Evolutionary conservation across 1,284 basidiomycete species (phyloP).

Genomic region (Trametes versicolor): DNA sequence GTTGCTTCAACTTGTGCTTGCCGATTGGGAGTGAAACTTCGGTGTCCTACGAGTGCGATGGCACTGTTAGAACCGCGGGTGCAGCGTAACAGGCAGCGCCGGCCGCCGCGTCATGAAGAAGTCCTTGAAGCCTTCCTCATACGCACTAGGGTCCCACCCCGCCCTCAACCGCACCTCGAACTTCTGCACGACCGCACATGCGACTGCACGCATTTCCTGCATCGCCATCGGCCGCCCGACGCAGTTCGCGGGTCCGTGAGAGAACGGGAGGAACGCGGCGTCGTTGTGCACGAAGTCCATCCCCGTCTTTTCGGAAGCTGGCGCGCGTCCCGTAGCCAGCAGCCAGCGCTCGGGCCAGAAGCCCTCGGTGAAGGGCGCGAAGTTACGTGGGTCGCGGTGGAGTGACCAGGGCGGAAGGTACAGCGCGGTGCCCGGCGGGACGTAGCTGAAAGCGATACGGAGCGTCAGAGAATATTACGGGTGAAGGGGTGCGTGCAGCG

Average conservation of each 20-base stretch:
- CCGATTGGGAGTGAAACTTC: background rate
- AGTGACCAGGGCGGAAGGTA: slow-evolving; percentile 40
- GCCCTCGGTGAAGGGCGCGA: slow-evolving; percentile 22
- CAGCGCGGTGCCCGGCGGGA: slow-evolving; percentile 39
- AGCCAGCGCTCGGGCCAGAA: slow-evolving; percentile 38
- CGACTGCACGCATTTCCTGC: slow-evolving; percentile 35
- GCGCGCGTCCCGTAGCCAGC: slow-evolving; percentile 25
- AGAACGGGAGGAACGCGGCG: slow-evolving; percentile 38
- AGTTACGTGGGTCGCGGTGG: slow-evolving; percentile 45
- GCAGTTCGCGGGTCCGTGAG: slow-evolving; percentile 38
- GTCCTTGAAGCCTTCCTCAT: slow-evolving; percentile 27
- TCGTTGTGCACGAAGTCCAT: slow-evolving; percentile 25
- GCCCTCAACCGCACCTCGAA: slow-evolving; percentile 32
- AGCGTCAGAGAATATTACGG: slow-evolving; percentile 3
- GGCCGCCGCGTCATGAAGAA: slow-evolving; percentile 2
- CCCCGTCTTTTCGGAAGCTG: background rate
- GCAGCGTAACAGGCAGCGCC: slow-evolving; percentile 1
- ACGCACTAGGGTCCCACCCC: slow-evolving; percentile 23
- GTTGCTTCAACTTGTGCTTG: no score
- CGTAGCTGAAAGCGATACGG: slow-evolving; percentile 28
- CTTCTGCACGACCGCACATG: slow-evolving; percentile 31
- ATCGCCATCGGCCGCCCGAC: slow-evolving; percentile 39
- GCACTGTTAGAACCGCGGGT: background rate
- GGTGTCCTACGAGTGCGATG: no score
- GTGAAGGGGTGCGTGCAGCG: background rate